Evolutionary conservation across 441 rosid genomes (phyloP).

Genomic region (Euphorbia schlechtendalii): DNA sequence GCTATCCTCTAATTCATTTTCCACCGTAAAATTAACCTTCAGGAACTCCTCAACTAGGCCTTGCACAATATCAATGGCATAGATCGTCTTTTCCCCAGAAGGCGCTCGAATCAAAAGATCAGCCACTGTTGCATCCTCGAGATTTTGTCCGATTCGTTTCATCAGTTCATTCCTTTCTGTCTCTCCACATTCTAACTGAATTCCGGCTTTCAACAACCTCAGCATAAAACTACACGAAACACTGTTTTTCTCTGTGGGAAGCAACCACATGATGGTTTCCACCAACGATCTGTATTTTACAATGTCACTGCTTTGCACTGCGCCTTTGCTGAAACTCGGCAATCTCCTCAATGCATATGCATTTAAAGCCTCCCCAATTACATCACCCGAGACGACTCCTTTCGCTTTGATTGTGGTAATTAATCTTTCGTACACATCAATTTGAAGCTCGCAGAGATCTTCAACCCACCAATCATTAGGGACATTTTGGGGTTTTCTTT

Average conservation of each 20-base stretch:
- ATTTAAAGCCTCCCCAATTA: constrained; percentile 71
- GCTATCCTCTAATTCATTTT: constrained; percentile 29
- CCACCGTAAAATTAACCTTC: constrained; percentile 18
- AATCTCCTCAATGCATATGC: constrained; percentile 68
- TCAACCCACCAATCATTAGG: constrained; percentile 98
- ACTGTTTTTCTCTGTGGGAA: constrained; percentile 58
- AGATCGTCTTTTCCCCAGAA: constrained; percentile 30
- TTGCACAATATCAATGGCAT: constrained; percentile 63
- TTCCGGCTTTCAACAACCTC: constrained; percentile 54
- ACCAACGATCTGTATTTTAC: constrained; percentile 48
- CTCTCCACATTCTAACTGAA: constrained; percentile 58
- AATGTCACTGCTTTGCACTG: constrained; percentile 46
- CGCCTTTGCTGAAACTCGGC: constrained; percentile 66
- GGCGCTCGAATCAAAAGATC: constrained; percentile 64
- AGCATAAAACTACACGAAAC: constrained; percentile 70
- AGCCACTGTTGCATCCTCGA: constrained; percentile 48
- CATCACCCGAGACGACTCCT: constrained; percentile 43
- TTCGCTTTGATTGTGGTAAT: constrained; percentile 56
- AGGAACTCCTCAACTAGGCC: constrained; percentile 57
- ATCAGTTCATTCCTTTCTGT: constrained; percentile 49
- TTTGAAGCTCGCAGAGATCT: constrained; percentile 79
- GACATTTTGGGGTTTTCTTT: constrained; percentile 51
- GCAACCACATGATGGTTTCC: constrained; percentile 57
- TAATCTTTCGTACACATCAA: constrained; percentile 59
- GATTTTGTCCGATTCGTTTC: constrained; percentile 52